Base-by-base conservation (phyloP, 768 basidiomycete species). In the Gelatoporia subvermispora region DNA sequence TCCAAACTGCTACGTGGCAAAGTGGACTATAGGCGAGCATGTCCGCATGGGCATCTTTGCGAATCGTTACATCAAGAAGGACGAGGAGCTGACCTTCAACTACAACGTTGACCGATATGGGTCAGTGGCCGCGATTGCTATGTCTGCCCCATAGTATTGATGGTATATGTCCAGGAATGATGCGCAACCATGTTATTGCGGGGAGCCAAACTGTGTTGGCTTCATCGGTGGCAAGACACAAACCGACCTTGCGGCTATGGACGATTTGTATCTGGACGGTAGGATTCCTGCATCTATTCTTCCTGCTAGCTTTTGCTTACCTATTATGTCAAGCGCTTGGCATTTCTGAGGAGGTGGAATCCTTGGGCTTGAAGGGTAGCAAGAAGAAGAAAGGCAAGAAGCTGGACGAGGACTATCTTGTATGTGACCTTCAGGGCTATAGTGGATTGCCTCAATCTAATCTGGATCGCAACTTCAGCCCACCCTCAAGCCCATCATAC, bases 21-120 rank as follows among this genome's bases (percentile, higher is more conserved):
- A 96, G 68, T 99, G 96, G 96, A 92, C 93, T 3, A 79, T 98
- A 24, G 94, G 88, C 8, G 70, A 78, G 25, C 79, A 85, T 37
- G 82, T 98, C 53, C 85, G 96, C 31, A 97, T 97, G 95, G 96
- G 94, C 39, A 97, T 98, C 58, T 99, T 98, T 60, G 84, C 95
- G n/a, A 92, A 85, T 59, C 77, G 91, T 37, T 54, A 74, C 45
- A 85, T 97, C 55, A 66, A 76, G 62, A 80, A 79, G 62, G 66
- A 89, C 53, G 93, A 96, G 61, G 94, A 97, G 67, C 67, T 97
- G 57, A 98, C 96, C 0, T 98, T 98, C 74, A 98, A 99, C 68
- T 99, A 99, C 65, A 99, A 99, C 64, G 96, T 98, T 35, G 96
- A 98, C 67, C 91, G 96, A 49, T 99, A 99, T 60, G 96, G 95